Conservation (phyloP, 2,329 filamentous ascomycete genomes). For the Knoxdaviesia capensis region DNA sequence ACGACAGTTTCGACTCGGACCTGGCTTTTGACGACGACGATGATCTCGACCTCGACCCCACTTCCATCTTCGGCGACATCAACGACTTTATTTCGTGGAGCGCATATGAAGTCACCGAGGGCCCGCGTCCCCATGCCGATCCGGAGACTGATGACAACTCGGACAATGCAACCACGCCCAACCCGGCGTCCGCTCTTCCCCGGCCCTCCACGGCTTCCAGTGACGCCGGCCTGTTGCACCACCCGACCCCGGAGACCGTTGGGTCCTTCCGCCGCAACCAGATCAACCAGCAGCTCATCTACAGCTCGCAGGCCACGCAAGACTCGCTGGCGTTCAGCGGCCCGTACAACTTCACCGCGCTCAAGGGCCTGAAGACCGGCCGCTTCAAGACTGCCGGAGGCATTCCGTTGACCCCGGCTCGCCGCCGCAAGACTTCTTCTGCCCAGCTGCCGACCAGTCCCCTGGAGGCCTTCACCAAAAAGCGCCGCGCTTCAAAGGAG, state of each 20-base stretch:
- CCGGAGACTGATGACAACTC: conserved; percentile 28
- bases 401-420: conserved; percentile 46
- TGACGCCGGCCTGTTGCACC: conserved; percentile 30
- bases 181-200: conserved; percentile 29
- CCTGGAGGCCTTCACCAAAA: conserved; percentile 25
- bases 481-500: conserved; percentile 33
- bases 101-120: conserved; percentile 31
- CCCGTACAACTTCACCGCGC: conserved; percentile 36
- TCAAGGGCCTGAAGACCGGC: conserved; percentile 44
- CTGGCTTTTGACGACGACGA: conserved; percentile 36
- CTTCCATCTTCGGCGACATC: conserved; percentile 18
- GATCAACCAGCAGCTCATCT: conserved; percentile 38
- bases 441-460: conserved; percentile 27
- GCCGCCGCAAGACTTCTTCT: conserved; percentile 31
- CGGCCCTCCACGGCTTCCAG: conserved; percentile 27
- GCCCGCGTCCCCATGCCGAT: conserved; percentile 29
- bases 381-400: conserved; percentile 40
- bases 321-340: conserved; percentile 43
- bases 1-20: conserved; percentile 28
- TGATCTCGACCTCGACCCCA: conserved; percentile 19
- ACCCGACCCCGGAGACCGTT: conserved; percentile 45
- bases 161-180: conserved; percentile 14
- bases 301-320: conserved; percentile 38
- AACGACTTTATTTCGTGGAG: conserved; percentile 45
- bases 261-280: conserved; percentile 59